phyloP scores from a whole-genome alignment of 257 asterid genomes.

The Dorcoceras hygrometricum region DNA sequence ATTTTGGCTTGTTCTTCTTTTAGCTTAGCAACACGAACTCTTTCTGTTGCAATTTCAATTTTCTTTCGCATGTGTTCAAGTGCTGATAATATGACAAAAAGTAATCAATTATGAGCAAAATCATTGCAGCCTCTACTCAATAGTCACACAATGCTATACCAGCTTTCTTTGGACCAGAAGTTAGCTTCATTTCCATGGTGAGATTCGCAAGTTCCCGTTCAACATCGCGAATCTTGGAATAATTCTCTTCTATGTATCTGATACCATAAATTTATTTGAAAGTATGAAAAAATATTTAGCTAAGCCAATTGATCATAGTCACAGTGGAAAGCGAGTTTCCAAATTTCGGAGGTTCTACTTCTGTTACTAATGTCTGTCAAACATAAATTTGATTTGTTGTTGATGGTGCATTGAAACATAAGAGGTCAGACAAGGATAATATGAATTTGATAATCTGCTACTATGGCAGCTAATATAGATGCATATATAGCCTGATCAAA shows the following conservation, averaged over 20 bases:
- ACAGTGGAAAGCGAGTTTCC: too few species aligned
- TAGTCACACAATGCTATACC: conserved; percentile 26
- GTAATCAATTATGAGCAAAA: conserved; percentile 5
- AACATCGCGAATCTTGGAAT: conserved; percentile 93
- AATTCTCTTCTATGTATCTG: conserved; percentile 92
- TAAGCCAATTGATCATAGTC: too few species aligned
- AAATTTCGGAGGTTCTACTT: not conserved
- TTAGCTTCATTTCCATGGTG: conserved; percentile 90
- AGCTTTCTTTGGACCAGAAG: conserved; percentile 96
- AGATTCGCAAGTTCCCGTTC: conserved; percentile 82
- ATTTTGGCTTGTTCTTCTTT: conserved; percentile 77
- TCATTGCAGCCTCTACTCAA: conserved; percentile 9
- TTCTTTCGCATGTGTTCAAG: conserved; percentile 95
- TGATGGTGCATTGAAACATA: not conserved
- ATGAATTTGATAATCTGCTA: not conserved
- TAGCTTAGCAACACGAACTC: conserved; percentile 59
- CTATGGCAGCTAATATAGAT: not conserved
- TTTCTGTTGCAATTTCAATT: conserved; percentile 82
- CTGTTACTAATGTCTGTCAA: not conserved
- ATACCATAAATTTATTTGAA: not conserved
- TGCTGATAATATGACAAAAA: conserved; percentile 43
- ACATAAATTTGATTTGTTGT: not conserved
- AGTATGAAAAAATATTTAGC: too few species aligned
- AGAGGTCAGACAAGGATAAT: not conserved
- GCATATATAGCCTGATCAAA: too few species aligned